phyloP scores from a whole-genome alignment of 129 eudicot genomes.

The Ambrosia trifida region DNA sequence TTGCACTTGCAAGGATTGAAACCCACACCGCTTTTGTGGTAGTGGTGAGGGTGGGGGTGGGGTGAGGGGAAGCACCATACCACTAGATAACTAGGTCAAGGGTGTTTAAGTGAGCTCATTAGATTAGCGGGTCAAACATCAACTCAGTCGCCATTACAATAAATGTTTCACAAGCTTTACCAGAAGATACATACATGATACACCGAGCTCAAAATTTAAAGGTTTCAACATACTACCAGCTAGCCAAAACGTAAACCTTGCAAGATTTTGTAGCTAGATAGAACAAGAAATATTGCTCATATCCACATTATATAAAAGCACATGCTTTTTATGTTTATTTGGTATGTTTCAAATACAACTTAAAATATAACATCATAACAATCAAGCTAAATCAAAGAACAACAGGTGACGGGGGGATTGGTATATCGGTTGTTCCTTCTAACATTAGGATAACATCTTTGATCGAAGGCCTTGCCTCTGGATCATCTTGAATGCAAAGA shows the following conservation, averaged over 20 bases:
- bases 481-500: neutral
- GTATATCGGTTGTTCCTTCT: conserved; percentile 42
- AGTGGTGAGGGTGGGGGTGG: no score
- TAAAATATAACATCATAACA: neutral
- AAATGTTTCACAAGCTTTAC: neutral
- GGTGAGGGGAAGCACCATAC: no score
- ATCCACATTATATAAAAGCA: neutral
- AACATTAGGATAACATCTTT: conserved; percentile 43
- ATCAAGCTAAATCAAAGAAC: conserved; percentile 5
- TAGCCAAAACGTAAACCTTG: neutral
- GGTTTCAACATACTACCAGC: no score
- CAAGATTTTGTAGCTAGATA: no score
- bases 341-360: neutral
- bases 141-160: neutral
- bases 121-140: neutral
- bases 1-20: no score
- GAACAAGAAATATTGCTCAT: neutral
- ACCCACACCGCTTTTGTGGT: no score
- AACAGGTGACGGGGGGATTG: conserved; percentile 31
- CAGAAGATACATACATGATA: neutral
- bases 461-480: conserved; percentile 38
- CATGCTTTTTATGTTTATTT: neutral
- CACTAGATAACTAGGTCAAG: no score
- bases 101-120: no score
- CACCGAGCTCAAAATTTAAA: no score